Evolutionary conservation across 1,284 basidiomycete species (phyloP).

Genomic region (Ceratobasidium sp.): DNA sequence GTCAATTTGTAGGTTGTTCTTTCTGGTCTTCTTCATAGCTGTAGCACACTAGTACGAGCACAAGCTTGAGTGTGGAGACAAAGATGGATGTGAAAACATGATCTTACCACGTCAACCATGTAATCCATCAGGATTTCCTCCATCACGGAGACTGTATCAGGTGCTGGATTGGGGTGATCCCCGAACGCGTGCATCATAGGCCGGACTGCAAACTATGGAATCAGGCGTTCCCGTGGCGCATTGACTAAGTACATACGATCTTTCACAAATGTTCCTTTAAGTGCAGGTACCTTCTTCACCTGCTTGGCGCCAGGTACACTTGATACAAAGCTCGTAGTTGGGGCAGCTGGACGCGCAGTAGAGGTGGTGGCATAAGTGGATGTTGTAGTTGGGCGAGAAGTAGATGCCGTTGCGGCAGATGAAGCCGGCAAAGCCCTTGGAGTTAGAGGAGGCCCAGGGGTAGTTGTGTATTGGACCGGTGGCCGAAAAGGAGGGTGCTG

Average conservation of each 20-base stretch:
- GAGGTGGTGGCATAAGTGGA: conserved; percentile 9
- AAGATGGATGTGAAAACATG: conserved; percentile 23
- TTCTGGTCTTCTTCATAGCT: conserved; percentile 72
- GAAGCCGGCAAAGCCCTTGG: conserved; percentile 7
- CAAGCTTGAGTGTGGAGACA: conserved; percentile 34
- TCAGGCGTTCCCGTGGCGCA: neutral
- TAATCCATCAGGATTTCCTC: conserved; percentile 94
- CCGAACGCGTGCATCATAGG: conserved; percentile 96
- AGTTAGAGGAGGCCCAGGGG: conserved; percentile 36
- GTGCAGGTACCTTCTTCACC: conserved; percentile 64
- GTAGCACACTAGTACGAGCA: conserved; percentile 67
- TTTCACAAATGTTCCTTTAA: conserved; percentile 79
- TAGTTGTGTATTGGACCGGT: conserved; percentile 35
- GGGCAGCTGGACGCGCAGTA: conserved; percentile 19
- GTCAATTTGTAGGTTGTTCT: conserved; percentile 77
- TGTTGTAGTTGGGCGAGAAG: conserved; percentile 26
- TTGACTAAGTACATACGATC: conserved; percentile 65
- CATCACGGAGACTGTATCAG: conserved; percentile 89
- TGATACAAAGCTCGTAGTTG: conserved; percentile 38
- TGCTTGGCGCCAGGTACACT: conserved; percentile 29
- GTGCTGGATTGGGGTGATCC: conserved; percentile 86
- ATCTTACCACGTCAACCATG: conserved; percentile 81
- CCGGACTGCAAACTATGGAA: conserved; percentile 64
- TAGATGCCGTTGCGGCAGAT: conserved; percentile 6
- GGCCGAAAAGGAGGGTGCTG: conserved; percentile 30